phyloP scores from a whole-genome alignment of 2,329 filamentous ascomycete species.

The Cladophialophora chaetospira region DNA sequence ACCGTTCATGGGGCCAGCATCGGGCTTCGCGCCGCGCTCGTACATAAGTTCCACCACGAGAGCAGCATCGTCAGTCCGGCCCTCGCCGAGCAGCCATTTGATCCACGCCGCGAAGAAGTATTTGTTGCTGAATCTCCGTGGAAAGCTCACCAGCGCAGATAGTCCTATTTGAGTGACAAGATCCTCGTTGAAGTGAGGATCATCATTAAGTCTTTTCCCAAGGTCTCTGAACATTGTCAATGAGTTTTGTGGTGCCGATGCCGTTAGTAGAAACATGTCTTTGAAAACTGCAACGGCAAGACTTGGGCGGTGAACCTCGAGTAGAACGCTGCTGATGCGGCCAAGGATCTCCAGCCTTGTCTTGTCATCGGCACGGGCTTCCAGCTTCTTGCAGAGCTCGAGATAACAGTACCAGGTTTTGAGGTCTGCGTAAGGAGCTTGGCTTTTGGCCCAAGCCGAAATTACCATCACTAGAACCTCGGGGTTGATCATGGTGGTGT shows the following conservation, averaged over 20 bases:
- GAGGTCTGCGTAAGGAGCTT: constrained; percentile 52
- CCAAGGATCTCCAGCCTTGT: constrained; percentile 76
- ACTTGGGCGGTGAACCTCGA: constrained; percentile 65
- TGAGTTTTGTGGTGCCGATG: constrained; percentile 47
- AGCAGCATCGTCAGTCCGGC: constrained; percentile 69
- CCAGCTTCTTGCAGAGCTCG: constrained; percentile 53
- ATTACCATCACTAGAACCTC: constrained; percentile 65
- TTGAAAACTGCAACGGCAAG: constrained; percentile 76
- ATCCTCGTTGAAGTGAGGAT: constrained; percentile 39
- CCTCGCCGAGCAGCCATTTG: constrained; percentile 75
- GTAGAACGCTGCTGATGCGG: constrained; percentile 68
- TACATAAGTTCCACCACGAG: constrained; percentile 77
- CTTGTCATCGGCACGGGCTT: constrained; percentile 34
- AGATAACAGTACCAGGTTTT: constrained; percentile 70
- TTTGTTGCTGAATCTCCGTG: constrained; percentile 63
- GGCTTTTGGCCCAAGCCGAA: constrained; percentile 61
- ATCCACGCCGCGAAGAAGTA: constrained; percentile 90
- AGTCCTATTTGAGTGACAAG: constrained; percentile 53
- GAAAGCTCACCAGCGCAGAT: constrained; percentile 54
- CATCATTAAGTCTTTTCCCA: constrained; percentile 14
- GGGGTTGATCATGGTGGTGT: constrained; percentile 25
- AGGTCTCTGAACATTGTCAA: constrained; percentile 43
- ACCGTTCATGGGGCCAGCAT: constrained; percentile 77
- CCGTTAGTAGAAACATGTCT: constrained; percentile 78
- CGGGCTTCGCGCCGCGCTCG: constrained; percentile 65